These are phyloP conservation scores for Dryadomyces sulphureus DNA, from an alignment of 2,329 filamentous ascomycete species.

Conservation along the genomic window DNA sequence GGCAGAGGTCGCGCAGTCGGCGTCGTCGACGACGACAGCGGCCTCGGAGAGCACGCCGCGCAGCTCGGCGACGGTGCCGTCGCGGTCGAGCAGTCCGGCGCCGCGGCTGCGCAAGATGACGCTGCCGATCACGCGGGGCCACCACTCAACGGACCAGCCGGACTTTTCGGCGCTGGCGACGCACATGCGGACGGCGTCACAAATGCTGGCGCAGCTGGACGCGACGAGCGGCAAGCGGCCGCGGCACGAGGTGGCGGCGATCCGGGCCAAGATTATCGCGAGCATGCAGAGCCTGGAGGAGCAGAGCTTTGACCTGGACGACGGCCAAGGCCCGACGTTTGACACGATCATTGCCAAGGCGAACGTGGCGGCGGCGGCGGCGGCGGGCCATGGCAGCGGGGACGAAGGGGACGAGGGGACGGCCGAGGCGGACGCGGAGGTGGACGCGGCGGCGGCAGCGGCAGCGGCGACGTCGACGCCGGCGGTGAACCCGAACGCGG, in stretches of 20 bases:
- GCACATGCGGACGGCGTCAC: constrained; percentile 75
- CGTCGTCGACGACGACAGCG: constrained; percentile 45
- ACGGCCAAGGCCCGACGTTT: constrained; percentile 59
- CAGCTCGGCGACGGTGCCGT: constrained; percentile 54
- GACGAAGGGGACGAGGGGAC: background rate
- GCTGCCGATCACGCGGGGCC: constrained; percentile 31
- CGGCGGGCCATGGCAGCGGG: background rate
- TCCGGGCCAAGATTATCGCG: constrained; percentile 74
- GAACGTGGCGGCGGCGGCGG: constrained; percentile 33
- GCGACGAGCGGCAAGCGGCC: constrained; percentile 68
- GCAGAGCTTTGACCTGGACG: constrained; percentile 66
- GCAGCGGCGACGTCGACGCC: constrained; percentile 20
- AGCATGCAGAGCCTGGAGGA: constrained; percentile 83
- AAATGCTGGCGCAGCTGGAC: constrained; percentile 75
- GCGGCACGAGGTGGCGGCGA: constrained; percentile 66
- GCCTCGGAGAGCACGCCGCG: constrained; percentile 50
- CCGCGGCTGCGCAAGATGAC: constrained; percentile 41
- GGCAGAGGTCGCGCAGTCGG: constrained; percentile 9
- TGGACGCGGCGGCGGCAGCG: constrained; percentile 18
- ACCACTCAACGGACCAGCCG: constrained; percentile 47
- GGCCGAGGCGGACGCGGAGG: constrained; percentile 1
- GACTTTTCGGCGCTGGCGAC: constrained; percentile 73
- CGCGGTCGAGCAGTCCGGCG: constrained; percentile 51
- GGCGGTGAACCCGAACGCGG: constrained; percentile 53
- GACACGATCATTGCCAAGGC: constrained; percentile 70